These are phyloP conservation scores for Penicillium fuscoglaucum DNA, from an alignment of 2,329 filamentous ascomycete species.

Conservation along the genomic window DNA sequence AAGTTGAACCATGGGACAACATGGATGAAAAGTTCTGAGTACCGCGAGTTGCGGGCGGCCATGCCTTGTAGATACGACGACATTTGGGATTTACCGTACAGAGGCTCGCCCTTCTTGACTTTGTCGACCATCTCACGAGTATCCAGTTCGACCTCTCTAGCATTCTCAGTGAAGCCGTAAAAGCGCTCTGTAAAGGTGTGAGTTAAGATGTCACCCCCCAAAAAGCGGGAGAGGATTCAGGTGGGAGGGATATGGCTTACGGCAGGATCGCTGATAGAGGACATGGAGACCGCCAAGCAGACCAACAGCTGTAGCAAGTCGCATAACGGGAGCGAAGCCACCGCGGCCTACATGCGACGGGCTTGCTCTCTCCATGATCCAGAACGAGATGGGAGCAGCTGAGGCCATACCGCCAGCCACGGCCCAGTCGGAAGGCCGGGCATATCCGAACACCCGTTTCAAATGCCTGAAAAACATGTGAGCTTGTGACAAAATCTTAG, in stretches of 20 bases:
- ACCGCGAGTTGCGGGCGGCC: constrained; percentile 87
- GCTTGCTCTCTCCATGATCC: constrained; percentile 77
- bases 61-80: constrained; percentile 92
- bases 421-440: constrained; percentile 78
- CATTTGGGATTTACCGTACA: constrained; percentile 79
- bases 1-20: constrained; percentile 97
- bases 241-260: constrained; percentile 58
- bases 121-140: constrained; percentile 98
- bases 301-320: constrained; percentile 72
- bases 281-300: constrained; percentile 76
- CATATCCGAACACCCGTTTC: constrained; percentile 84
- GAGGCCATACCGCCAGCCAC: constrained; percentile 67
- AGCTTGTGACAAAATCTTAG: constrained; percentile 22
- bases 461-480: constrained; percentile 68
- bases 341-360: constrained; percentile 82
- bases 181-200: constrained; percentile 69
- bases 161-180: constrained; percentile 92
- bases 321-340: constrained; percentile 80
- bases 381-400: constrained; percentile 72
- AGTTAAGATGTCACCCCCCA: constrained; percentile 6
- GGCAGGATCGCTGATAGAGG: constrained; percentile 78
- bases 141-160: constrained; percentile 88
- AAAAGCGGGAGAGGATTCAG: neutral
- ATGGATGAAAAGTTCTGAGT: constrained; percentile 79
- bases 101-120: constrained; percentile 85